Base-by-base conservation (phyloP, 768 basidiomycete genomes). In the Lactarius sanguifluus region DNA sequence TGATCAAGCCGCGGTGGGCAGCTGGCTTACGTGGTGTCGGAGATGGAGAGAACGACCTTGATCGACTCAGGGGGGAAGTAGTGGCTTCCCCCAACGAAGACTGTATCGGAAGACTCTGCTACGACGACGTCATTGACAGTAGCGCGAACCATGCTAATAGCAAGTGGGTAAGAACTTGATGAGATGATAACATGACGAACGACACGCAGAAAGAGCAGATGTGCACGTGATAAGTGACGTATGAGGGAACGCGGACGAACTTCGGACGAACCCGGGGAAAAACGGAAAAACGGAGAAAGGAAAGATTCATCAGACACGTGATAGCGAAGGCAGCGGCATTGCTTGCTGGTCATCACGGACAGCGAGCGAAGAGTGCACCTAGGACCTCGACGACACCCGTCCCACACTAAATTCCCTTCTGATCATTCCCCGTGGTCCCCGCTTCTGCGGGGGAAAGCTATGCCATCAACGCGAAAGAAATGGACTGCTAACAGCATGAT, bases 401-500 rank as follows among this genome's bases (percentile, higher is more conserved):
- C 18, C 62, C 41, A 59, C 57, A 40, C 61, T 23, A 59, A 38
- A 30, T n/a, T 43, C 34, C 40, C 54, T 36, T 18, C 41, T 59
- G 61, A 58, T 57, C 61, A 41, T 50, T 61, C 61, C 34, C 18
- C 59, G 38, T 55, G 40, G 34, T 59, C 68, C 67, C 83, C 85
- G 83, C 82, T 80, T 77, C 76, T 74, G 83, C 83, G 85, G 84
- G 84, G 85, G 78, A 81, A 82, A 84, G 83, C 78, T 79, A 91
- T 91, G 89, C 80, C 81, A 78, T 79, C 81, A 78, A 77, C 79
- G 75, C 77, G 80, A 77, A 76, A 76, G 68, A 84, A 83, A 86
- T 88, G 87, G 86, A 85, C 86, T 72, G 82, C 86, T 72, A 83
- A 89, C 81, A 91, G 89, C 79, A 89, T 92, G 86, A 87, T 92